Base-by-base conservation (phyloP, 257 asterid species). In the Paulownia fortunei region DNA sequence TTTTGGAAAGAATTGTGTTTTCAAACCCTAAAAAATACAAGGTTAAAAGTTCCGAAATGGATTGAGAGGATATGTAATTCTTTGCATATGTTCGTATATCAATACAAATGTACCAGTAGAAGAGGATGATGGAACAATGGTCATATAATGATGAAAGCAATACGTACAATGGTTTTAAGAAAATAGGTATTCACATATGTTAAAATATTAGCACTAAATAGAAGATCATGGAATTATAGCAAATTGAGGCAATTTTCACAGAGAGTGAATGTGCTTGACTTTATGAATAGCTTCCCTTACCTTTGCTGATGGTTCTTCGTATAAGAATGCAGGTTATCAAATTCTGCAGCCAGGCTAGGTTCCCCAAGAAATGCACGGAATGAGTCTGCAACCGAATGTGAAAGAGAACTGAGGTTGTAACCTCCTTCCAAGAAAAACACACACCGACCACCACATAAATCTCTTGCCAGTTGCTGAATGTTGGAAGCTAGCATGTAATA, bases 381-480 rank as follows among this genome's bases (percentile, higher is more conserved):
- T 3, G 98, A 83, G 83, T 94, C 97, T 0, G 91, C 99, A 62
- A 94, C 93, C 6, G 99, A 92, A 76, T 88, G 73, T 1, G 98
- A 91, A 41, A 94, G 97, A 51, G 97, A 91, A 26, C 49, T 54
- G 42, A 92, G 94, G 82, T 94, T 94, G 79, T 94, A 94, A 1
- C 99, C 97, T 30, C 98, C 99, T 89, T 92, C 99, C 79, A 94
- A 81, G 91, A 94, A 94, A 75, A 94, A 94, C 62, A 90, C 97
- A 23, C 99, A 92, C 0, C 96, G 90, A 8, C 99, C 99, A 3
- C 92, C 81, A 32, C 99, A 94, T 61, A 94, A 69, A 37, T 91
- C 94, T 81, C 84, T 87, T 0, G 97, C 97, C 0, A 94, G 94
- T 69, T 84, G 92, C 84, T 90, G 90, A 65, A 94, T 94, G 83